Evolutionary conservation across 2,329 filamentous ascomycete species (phyloP).

Genomic region (Aspergillus sp.): DNA sequence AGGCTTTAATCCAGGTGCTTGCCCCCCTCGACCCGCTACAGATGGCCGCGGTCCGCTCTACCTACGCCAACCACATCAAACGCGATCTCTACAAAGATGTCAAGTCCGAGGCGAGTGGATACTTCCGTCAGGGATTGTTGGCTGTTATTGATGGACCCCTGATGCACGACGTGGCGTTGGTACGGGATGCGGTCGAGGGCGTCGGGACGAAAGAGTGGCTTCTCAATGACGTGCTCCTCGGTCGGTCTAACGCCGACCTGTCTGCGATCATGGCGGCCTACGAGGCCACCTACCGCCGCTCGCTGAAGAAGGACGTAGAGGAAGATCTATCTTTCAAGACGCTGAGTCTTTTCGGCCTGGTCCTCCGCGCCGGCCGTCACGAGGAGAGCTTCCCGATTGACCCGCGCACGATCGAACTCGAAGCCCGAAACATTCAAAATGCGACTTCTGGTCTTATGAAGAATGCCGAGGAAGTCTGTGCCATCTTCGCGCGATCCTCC

Average conservation of each 20-base stretch:
- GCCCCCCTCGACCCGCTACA: constrained; percentile 74
- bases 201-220: constrained; percentile 81
- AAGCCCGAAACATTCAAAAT: constrained; percentile 72
- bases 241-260: constrained; percentile 82
- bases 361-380: constrained; percentile 68
- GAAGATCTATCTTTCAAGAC: constrained; percentile 84
- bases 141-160: constrained; percentile 77
- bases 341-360: constrained; percentile 77
- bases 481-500: constrained; percentile 71
- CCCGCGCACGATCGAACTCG: constrained; percentile 69
- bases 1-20: constrained; percentile 67
- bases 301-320: constrained; percentile 69
- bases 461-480: constrained; percentile 58
- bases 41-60: constrained; percentile 63
- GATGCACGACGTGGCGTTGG: constrained; percentile 67
- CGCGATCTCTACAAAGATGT: constrained; percentile 74
- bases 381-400: constrained; percentile 76
- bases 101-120: constrained; percentile 70
- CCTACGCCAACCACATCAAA: constrained; percentile 63
- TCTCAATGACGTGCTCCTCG: constrained; percentile 81
- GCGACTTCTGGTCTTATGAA: constrained; percentile 67
- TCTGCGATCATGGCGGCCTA: constrained; percentile 81
- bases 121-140: constrained; percentile 72
- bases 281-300: constrained; percentile 61
- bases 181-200: constrained; percentile 72